Evolutionary conservation across 768 basidiomycete species (phyloP).

Genomic region (Phylloporus sp.): DNA sequence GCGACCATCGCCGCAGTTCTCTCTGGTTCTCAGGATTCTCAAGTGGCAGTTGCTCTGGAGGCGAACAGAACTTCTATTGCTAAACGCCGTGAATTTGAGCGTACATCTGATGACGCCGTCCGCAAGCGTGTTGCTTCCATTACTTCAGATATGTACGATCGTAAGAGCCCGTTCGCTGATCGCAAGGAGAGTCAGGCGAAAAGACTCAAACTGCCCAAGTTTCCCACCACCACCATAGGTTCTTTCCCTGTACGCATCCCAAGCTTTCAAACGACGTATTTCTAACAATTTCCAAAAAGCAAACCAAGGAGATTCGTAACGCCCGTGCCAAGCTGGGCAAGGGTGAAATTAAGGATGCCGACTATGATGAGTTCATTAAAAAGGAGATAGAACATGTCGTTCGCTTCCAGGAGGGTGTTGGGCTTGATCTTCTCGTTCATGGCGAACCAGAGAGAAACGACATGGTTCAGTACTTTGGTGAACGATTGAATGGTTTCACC

Average conservation of each 20-base stretch:
- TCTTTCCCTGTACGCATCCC: constrained; percentile 77
- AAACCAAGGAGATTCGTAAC: constrained; percentile 98
- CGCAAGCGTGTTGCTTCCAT: constrained; percentile 93
- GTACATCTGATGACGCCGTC: constrained; percentile 86
- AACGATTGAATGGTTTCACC: constrained; percentile 89
- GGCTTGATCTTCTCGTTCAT: constrained; percentile 95
- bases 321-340: constrained; percentile 95
- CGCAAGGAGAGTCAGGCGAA: constrained; percentile 88
- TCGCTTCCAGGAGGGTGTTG: constrained; percentile 94
- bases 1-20: constrained; percentile 79
- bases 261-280: background rate
- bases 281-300: constrained; percentile 39
- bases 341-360: constrained; percentile 73
- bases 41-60: constrained; percentile 69
- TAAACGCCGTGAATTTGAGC: constrained; percentile 93
- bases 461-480: constrained; percentile 99
- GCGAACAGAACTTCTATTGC: constrained; percentile 87
- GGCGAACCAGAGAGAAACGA: constrained; percentile 99
- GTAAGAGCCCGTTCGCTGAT: constrained; percentile 82
- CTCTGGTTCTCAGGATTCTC: constrained; percentile 76
- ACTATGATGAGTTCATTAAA: constrained; percentile 98
- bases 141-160: constrained; percentile 77
- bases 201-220: constrained; percentile 87
- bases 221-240: constrained; percentile 98
- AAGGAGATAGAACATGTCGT: constrained; percentile 93